A percentile compares a stretch with the other conserved stretches of the same genome.
These are phyloP conservation scores for Citropsis articulata DNA, from an alignment of 345 rosid genomes.

Conservation along the genomic window DNA sequence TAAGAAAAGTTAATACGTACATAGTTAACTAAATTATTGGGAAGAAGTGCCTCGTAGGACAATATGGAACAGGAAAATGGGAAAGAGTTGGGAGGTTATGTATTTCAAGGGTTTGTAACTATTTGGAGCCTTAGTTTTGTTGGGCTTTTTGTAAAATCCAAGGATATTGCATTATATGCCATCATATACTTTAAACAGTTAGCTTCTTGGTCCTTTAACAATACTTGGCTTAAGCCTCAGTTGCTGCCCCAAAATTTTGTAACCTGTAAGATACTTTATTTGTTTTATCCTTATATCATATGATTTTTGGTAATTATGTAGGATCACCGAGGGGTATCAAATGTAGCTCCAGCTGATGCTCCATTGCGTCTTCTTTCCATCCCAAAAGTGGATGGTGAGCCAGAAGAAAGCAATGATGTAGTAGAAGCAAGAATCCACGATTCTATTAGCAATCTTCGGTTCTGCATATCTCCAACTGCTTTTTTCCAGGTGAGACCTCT, in stretches of 20 bases:
- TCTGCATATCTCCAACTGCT: conserved; percentile 92
- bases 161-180: neutral
- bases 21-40: neutral
- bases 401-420: conserved; percentile 26
- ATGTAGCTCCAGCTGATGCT: conserved; percentile 85
- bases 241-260: neutral
- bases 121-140: neutral
- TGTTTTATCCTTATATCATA: neutral
- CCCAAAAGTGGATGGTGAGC: conserved; percentile 35
- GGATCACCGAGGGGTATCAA: conserved; percentile 97
- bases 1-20: neutral
- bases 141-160: neutral
- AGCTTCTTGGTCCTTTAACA: neutral
- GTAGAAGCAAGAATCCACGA: conserved; percentile 84
- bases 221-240: neutral
- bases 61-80: neutral
- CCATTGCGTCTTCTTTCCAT: conserved; percentile 53
- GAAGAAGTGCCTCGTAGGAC: neutral
- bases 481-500: conserved; percentile 71
- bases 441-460: conserved; percentile 64
- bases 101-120: neutral
- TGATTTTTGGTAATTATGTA: conserved; percentile 25
- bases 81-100: neutral
- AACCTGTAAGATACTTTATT: neutral
- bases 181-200: neutral